These are phyloP conservation scores for Tolypocladium tropicale DNA, from an alignment of 2,329 filamentous ascomycete species.

Conservation along the genomic window DNA sequence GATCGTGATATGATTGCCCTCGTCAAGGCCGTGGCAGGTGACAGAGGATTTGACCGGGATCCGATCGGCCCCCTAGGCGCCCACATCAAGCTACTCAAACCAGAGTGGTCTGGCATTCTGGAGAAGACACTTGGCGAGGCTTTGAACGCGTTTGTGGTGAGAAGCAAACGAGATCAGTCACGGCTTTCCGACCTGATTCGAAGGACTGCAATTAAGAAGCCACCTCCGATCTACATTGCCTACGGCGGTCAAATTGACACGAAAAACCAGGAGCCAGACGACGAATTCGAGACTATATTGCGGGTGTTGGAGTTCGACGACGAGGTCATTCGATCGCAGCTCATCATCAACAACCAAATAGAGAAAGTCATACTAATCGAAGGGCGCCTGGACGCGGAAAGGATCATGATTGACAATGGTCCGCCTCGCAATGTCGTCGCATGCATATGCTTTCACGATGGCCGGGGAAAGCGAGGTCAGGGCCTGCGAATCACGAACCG, in stretches of 20 bases:
- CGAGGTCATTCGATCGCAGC: slow-evolving; percentile 63
- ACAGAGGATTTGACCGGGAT: slow-evolving; percentile 55
- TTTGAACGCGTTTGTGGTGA: slow-evolving; percentile 73
- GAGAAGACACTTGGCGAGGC: slow-evolving; percentile 64
- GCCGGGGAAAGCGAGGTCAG: slow-evolving; percentile 37
- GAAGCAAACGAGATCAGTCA: slow-evolving; percentile 64
- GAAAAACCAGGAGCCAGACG: slow-evolving; percentile 56
- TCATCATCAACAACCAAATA: slow-evolving; percentile 74
- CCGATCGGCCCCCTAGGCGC: slow-evolving; percentile 80
- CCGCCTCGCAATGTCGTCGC: slow-evolving; percentile 60
- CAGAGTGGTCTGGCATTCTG: slow-evolving; percentile 73
- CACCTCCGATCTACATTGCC: slow-evolving; percentile 27
- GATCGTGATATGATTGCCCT: slow-evolving; percentile 52
- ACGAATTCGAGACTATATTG: slow-evolving; percentile 64
- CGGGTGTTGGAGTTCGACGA: slow-evolving; percentile 75
- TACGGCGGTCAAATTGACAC: slow-evolving; percentile 25
- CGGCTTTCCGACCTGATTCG: slow-evolving; percentile 57
- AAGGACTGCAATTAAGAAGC: slow-evolving; percentile 40
- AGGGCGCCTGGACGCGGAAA: slow-evolving; percentile 53
- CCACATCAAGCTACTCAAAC: slow-evolving; percentile 65
- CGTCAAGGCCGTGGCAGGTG: slow-evolving; percentile 57
- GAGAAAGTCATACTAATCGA: slow-evolving; percentile 78
- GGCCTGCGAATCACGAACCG: slow-evolving; percentile 47
- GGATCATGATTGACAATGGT: slow-evolving; percentile 54
- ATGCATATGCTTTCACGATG: slow-evolving; percentile 60